Percentiles rank a stretch among this genome's conserved stretches.
These are phyloP conservation scores for Endotrypanum monterogeii DNA, from an alignment of 208 protist genomes.

Conservation along the genomic window DNA sequence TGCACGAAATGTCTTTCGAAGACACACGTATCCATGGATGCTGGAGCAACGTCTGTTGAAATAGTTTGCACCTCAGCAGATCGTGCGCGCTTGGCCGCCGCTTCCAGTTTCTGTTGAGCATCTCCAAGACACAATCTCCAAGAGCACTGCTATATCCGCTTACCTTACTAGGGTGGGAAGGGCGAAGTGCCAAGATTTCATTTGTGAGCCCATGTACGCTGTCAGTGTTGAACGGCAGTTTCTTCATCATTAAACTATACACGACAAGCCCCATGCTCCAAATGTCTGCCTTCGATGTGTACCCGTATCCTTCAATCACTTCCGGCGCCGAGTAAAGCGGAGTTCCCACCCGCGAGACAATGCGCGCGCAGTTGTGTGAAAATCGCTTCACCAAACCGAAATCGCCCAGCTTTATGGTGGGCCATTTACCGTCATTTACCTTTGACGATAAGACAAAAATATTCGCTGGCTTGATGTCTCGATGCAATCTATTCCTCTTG, in stretches of 20 bases:
- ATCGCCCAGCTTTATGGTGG: slow-evolving; percentile 73
- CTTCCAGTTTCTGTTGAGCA: slow-evolving; percentile 60
- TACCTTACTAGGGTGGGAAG: slow-evolving; percentile 37
- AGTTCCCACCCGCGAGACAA: slow-evolving; percentile 53
- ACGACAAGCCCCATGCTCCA: slow-evolving; percentile 78
- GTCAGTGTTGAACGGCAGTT: slow-evolving; percentile 38
- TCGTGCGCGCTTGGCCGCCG: slow-evolving; percentile 44
- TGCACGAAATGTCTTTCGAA: slow-evolving; percentile 24
- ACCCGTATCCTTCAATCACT: slow-evolving; percentile 46
- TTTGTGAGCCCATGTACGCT: slow-evolving; percentile 33
- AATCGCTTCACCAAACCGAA: slow-evolving; percentile 60
- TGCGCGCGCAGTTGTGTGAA: slow-evolving; percentile 32
- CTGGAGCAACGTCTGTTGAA: slow-evolving; percentile 31
- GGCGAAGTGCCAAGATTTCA: slow-evolving; percentile 18
- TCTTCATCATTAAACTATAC: slow-evolving; percentile 68
- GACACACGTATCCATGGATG: slow-evolving; percentile 39
- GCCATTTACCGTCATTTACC: slow-evolving; percentile 3
- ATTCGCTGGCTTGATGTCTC: slow-evolving; percentile 96
- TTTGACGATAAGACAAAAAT: slow-evolving; percentile 48
- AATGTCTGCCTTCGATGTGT: slow-evolving; percentile 73
- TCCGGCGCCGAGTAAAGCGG: slow-evolving; percentile 70
- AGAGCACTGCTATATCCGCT: slow-evolving; percentile 42
- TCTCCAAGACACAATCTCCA: slow-evolving; percentile 62
- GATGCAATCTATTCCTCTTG: slow-evolving; percentile 87
- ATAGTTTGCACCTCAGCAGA: slow-evolving; percentile 46